Percentiles rank a stretch among this genome's conserved stretches.
Evolutionary conservation across 2,329 filamentous ascomycete species (phyloP).

Genomic region (Cercospora citrullina): DNA sequence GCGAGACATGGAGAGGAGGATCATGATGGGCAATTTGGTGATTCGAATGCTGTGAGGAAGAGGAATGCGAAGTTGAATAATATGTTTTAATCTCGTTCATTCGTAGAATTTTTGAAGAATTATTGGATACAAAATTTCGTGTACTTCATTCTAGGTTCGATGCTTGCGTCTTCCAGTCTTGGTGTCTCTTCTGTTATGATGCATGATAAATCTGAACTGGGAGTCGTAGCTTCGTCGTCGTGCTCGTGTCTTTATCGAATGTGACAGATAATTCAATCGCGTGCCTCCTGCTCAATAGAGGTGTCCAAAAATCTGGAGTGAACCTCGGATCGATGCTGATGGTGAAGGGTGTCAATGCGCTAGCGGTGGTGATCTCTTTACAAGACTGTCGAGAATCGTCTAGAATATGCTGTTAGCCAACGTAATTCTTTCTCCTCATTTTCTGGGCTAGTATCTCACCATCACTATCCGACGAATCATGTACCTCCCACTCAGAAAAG

Average conservation of each 20-base stretch:
- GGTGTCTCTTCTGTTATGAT: background rate
- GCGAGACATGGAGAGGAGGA: background rate
- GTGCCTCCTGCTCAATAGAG: constrained; percentile 18
- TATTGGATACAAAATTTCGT: background rate
- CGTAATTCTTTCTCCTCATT: no score
- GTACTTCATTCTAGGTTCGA: background rate
- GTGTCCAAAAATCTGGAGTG: constrained; percentile 18
- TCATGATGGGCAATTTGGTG: background rate
- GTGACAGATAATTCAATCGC: constrained; percentile 18
- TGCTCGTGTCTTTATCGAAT: constrained; percentile 18
- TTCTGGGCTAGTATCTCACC: constrained; percentile 1
- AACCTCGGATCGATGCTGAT: constrained; percentile 2
- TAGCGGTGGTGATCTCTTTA: constrained; percentile 17
- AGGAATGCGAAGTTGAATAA: background rate
- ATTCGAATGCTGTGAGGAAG: background rate
- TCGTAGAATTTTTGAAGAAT: background rate
- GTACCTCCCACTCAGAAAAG: constrained; percentile 13
- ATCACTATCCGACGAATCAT: constrained; percentile 19
- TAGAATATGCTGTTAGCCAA: background rate
- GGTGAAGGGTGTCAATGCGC: constrained; percentile 12
- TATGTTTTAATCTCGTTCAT: background rate
- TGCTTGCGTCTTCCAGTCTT: background rate
- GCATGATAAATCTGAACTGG: constrained; percentile 17
- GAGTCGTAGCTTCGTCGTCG: constrained; percentile 15
- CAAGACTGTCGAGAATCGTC: constrained; percentile 8